Base-by-base conservation (phyloP, 2,329 filamentous ascomycete genomes). In the Fusarium piperis region DNA sequence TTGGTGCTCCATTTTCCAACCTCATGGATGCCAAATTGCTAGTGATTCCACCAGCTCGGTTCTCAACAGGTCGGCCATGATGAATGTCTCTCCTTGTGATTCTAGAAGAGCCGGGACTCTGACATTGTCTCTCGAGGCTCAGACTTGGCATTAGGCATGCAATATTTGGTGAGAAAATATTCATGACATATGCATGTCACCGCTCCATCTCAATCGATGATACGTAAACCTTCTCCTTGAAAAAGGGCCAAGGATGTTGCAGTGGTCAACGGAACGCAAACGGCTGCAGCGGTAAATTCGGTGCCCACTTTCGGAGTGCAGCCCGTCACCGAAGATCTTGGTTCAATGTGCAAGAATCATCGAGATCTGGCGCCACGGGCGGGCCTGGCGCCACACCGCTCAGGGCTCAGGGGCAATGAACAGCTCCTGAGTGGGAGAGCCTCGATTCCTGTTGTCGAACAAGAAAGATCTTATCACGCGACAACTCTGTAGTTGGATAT, bases 331-430 rank as follows among this genome's bases (percentile, higher is more conserved):
- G 36, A 55, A 41, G 69, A 70, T 63, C 69, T 60, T 61, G 58
- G 58, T 55, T 48, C 61, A 41, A 44, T 33, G 32, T 16, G 13
- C 30, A 38, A 55, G 32, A 55, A 26, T 61, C 36, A 52, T n/a
- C 55, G 30, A 23, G 52, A 70, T 70, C 65, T 62, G n/a, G 16
- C 61, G 53, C 69, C 35, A 65, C 57, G 63, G 28, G 62, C 51
- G 64, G 66, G 66, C 53, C 68, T 55, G 38, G 63, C 61, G 74
- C 73, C 71, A 74, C 73, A 72, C 68, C 65, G 60, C 58, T 76
- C 72, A 74, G 72, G 72, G 74, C 73, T 65, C 58, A 18, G 51
- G 53, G 51, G 18, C 30, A 66, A 68, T 30, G 44, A 30, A 48
- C 23, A 48, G 55, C 59, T 55, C 51, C 23, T 61, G 18, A 44